phyloP scores from a whole-genome alignment of 2,329 filamentous ascomycete genomes.

The Nothophaeocryptopus gaeumannii region DNA sequence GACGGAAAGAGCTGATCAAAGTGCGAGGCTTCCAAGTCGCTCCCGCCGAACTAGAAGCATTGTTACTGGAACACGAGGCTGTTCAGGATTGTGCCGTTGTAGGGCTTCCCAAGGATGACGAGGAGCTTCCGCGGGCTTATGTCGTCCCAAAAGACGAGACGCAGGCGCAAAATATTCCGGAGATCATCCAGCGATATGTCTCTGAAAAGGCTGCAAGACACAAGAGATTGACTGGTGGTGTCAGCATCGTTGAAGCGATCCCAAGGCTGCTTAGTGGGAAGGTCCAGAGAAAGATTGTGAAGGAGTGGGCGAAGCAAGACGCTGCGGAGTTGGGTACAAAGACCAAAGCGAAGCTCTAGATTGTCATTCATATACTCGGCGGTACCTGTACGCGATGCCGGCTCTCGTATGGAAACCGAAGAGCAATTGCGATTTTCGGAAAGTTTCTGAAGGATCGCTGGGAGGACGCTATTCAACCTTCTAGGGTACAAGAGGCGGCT shows the following conservation, averaged over 20 bases:
- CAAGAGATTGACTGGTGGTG: slow-evolving; percentile 10
- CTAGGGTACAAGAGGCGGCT: too few relatives aligned
- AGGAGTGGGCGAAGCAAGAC: slow-evolving; percentile 13
- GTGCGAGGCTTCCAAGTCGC: slow-evolving; percentile 39
- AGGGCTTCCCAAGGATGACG: slow-evolving; percentile 47
- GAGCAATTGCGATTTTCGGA: too few relatives aligned
- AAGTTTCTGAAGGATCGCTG: too few relatives aligned
- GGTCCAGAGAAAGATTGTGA: slow-evolving; percentile 12
- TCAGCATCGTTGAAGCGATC: slow-evolving; percentile 9
- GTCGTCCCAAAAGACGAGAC: slow-evolving; percentile 48
- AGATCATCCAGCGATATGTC: slow-evolving; percentile 4
- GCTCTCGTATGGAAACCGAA: too few relatives aligned
- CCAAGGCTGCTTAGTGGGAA: slow-evolving; percentile 12
- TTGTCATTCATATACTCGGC: neutral
- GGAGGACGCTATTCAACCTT: too few relatives aligned
- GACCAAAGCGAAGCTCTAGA: slow-evolving; percentile 1
- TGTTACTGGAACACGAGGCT: slow-evolving; percentile 51
- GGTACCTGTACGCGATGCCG: too few relatives aligned
- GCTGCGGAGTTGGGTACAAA: slow-evolving; percentile 1
- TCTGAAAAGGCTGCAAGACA: slow-evolving; percentile 10
- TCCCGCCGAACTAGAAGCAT: slow-evolving; percentile 33
- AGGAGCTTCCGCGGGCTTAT: slow-evolving; percentile 55
- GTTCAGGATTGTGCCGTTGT: slow-evolving; percentile 56
- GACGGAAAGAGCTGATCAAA: slow-evolving; percentile 41
- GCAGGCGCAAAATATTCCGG: slow-evolving; percentile 27